Evolutionary conservation across 108 stramenopile genomes (phyloP).

Genomic region (Stephanodiscus triporus): DNA sequence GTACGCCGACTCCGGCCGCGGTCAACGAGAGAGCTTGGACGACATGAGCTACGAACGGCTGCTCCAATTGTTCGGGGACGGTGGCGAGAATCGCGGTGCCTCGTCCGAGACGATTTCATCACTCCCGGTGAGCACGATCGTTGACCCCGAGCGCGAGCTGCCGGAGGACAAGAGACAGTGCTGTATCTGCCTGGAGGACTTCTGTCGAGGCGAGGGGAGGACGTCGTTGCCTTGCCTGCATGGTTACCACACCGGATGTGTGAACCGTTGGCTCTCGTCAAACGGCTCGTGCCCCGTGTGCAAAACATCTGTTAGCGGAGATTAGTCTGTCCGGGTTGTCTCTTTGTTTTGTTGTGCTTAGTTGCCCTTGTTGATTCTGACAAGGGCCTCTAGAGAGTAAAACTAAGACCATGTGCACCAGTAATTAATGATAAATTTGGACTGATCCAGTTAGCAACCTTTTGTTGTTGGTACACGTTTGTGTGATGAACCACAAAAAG

Average conservation of each 20-base stretch:
- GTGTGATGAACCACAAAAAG: background rate
- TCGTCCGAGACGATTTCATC: slow-evolving; percentile 47
- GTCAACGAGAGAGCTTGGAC: slow-evolving; percentile 34
- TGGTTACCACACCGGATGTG: slow-evolving; percentile 83
- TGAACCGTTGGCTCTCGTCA: slow-evolving; percentile 74
- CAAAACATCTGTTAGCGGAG: slow-evolving; percentile 40
- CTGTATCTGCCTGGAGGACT: slow-evolving; percentile 84
- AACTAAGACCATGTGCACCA: no score
- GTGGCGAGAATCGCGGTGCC: slow-evolving; percentile 69
- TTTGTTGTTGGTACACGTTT: no score
- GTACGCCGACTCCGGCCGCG: background rate
- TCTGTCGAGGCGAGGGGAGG: slow-evolving; percentile 66
- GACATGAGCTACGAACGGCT: slow-evolving; percentile 68
- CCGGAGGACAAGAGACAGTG: slow-evolving; percentile 68
- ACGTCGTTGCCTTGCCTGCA: slow-evolving; percentile 84
- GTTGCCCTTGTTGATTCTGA: background rate
- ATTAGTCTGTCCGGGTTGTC: background rate
- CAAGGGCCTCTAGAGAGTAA: no score
- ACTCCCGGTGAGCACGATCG: slow-evolving; percentile 43
- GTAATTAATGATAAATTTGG: no score
- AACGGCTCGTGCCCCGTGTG: slow-evolving; percentile 81
- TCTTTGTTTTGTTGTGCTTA: background rate
- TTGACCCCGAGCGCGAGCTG: slow-evolving; percentile 37
- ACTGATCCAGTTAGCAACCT: no score
- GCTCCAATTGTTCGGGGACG: slow-evolving; percentile 65